Percentiles rank a stretch among this genome's conserved stretches.
phyloP scores from a whole-genome alignment of 2,329 filamentous ascomycete genomes.

The Berkeleyomyces basicola region DNA sequence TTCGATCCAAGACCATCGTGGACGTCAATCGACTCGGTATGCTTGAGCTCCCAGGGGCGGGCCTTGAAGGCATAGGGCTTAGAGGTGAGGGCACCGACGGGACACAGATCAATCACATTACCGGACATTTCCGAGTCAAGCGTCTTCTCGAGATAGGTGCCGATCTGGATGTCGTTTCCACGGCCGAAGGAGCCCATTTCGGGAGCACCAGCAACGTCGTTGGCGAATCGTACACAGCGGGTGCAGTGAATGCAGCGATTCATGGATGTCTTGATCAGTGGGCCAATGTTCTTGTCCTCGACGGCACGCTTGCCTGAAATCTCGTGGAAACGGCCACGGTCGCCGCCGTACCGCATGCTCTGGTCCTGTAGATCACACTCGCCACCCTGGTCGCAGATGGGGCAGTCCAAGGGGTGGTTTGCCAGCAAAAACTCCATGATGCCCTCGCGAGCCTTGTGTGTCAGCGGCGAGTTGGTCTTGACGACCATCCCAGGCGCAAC shows the following conservation, averaged over 20 bases:
- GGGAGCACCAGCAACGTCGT: slow-evolving; percentile 88
- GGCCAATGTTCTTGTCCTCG: slow-evolving; percentile 98
- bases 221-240: slow-evolving; percentile 91
- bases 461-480: slow-evolving; percentile 90
- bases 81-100: slow-evolving; percentile 86
- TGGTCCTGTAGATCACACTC: slow-evolving; percentile 99
- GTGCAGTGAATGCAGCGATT: slow-evolving; percentile 99
- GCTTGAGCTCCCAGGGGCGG: slow-evolving; percentile 91
- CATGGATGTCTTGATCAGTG: slow-evolving; percentile 98
- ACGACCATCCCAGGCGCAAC: slow-evolving; percentile 98
- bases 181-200: slow-evolving; percentile 88
- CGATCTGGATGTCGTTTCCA: slow-evolving; percentile 95
- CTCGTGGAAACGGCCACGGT: slow-evolving; percentile 94
- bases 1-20: slow-evolving; percentile 85
- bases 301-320: slow-evolving; percentile 89
- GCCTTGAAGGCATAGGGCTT: slow-evolving; percentile 97
- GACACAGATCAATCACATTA: slow-evolving; percentile 96
- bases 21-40: slow-evolving; percentile 90
- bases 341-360: slow-evolving; percentile 95
- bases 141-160: slow-evolving; percentile 89
- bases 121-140: slow-evolving; percentile 89
- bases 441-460: slow-evolving; percentile 95
- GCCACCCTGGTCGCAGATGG: slow-evolving; percentile 95
- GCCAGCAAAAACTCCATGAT: slow-evolving; percentile 98
- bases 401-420: slow-evolving; percentile 91